Evolutionary conservation across 345 rosid species (phyloP).

Genomic region (Draba incana): DNA sequence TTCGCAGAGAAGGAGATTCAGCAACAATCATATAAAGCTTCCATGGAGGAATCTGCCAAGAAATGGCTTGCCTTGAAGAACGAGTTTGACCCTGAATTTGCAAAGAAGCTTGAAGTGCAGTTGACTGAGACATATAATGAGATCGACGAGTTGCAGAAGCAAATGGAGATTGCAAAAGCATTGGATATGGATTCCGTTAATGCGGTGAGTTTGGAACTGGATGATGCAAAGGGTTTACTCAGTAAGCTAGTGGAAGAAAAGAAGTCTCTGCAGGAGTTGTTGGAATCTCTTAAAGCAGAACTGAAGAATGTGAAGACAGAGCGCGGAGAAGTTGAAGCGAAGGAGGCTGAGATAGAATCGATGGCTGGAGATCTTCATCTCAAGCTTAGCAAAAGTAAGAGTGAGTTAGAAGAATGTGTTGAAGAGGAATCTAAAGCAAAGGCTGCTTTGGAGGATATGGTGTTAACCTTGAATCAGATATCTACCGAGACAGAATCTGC

Average conservation of each 20-base stretch:
- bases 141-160: conserved; percentile 62
- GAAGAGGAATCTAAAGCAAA: conserved; percentile 66
- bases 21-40: conserved; percentile 62
- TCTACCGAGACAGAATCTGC: conserved; percentile 74
- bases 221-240: conserved; percentile 81
- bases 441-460: conserved; percentile 79
- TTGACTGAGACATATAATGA: conserved; percentile 62
- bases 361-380: conserved; percentile 80
- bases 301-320: conserved; percentile 75
- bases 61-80: conserved; percentile 58
- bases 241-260: conserved; percentile 78
- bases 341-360: conserved; percentile 85
- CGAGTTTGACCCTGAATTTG: conserved; percentile 74
- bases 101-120: conserved; percentile 61
- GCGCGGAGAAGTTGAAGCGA: conserved; percentile 67
- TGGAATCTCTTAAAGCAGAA: conserved; percentile 75
- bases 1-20: conserved; percentile 70
- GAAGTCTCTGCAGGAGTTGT: conserved; percentile 57
- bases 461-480: conserved; percentile 71
- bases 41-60: conserved; percentile 66
- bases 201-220: conserved; percentile 69
- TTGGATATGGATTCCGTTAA: conserved; percentile 75
- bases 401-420: conserved; percentile 74
- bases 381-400: conserved; percentile 71
- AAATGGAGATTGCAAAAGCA: conserved; percentile 75